phyloP scores from a whole-genome alignment of 208 protist genomes.

The Crithidia fasciculata region DNA sequence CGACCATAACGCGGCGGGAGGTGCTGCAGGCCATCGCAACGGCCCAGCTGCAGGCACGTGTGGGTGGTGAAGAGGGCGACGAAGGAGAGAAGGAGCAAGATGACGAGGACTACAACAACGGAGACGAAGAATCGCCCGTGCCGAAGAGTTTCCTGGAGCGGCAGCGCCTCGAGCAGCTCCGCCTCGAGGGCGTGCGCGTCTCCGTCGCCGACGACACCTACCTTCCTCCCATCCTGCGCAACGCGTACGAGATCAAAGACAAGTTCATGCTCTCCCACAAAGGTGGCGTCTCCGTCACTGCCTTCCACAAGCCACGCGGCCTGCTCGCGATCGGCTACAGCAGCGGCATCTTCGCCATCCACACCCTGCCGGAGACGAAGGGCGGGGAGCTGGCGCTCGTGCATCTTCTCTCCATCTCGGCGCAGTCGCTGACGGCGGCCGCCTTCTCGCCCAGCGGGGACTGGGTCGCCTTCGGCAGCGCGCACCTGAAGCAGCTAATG shows the following conservation, averaged over 20 bases:
- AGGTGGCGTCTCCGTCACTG: slow-evolving; percentile 78
- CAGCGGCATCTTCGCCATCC: slow-evolving; percentile 92
- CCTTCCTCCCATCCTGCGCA: slow-evolving; percentile 74
- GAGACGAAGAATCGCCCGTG: slow-evolving; percentile 47
- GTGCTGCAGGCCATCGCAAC: slow-evolving; percentile 84
- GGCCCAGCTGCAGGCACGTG: slow-evolving; percentile 64
- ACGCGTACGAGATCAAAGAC: slow-evolving; percentile 83
- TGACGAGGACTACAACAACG: slow-evolving; percentile 37
- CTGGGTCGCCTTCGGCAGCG: slow-evolving; percentile 89
- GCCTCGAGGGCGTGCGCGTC: slow-evolving; percentile 81
- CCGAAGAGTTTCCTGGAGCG: slow-evolving; percentile 85
- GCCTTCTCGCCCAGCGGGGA: slow-evolving; percentile 82
- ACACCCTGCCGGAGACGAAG: slow-evolving; percentile 50
- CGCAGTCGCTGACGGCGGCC: slow-evolving; percentile 88
- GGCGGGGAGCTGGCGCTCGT: slow-evolving; percentile 61
- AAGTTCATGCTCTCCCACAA: slow-evolving; percentile 91
- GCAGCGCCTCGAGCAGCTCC: slow-evolving; percentile 74
- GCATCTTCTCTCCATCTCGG: slow-evolving; percentile 93
- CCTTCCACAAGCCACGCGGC: slow-evolving; percentile 76
- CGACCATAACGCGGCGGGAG: slow-evolving; percentile 71
- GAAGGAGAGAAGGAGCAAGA: slow-evolving; percentile 29
- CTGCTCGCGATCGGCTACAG: slow-evolving; percentile 91
- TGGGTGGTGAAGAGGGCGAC: slow-evolving; percentile 19
- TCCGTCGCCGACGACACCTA: slow-evolving; percentile 72
- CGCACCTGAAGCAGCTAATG: slow-evolving; percentile 90